These are phyloP conservation scores for Pisolithus tinctorius DNA, from an alignment of 768 basidiomycete species.

Conservation along the genomic window DNA sequence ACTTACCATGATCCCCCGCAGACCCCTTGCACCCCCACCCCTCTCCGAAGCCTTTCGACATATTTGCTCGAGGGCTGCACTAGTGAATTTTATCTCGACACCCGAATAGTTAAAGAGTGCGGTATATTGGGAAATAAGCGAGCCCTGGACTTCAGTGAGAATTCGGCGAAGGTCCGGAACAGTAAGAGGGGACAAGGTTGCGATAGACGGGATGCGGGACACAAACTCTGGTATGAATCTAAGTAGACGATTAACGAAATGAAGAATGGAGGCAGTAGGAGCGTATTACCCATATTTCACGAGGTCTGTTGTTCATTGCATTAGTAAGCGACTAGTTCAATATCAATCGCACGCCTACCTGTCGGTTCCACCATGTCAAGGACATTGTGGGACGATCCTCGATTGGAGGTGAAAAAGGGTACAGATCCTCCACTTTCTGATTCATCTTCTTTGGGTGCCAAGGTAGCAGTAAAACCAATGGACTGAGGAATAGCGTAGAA, in stretches of 20 bases:
- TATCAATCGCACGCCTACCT: constrained; percentile 32
- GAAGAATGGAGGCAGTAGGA: not conserved
- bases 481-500: constrained; percentile 44
- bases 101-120: constrained; percentile 79
- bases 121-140: constrained; percentile 84
- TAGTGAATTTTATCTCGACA: constrained; percentile 83
- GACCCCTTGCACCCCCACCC: constrained; percentile 85
- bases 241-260: not conserved
- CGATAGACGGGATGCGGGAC: constrained; percentile 87
- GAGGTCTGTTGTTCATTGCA: constrained; percentile 46
- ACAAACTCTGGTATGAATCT: constrained; percentile 96
- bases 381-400: constrained; percentile 42
- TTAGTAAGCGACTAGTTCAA: not conserved
- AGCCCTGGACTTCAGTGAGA: constrained; percentile 87
- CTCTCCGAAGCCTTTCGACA: constrained; percentile 71
- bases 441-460: constrained; percentile 36
- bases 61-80: constrained; percentile 71
- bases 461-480: constrained; percentile 73
- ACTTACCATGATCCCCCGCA: constrained; percentile 81
- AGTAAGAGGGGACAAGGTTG: constrained; percentile 74
- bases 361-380: constrained; percentile 68
- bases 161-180: constrained; percentile 82
- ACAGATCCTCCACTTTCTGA: constrained; percentile 30
- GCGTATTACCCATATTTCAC: constrained; percentile 67
- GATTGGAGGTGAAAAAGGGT: constrained; percentile 78